Percentiles rank a stretch among this genome's conserved stretches.
phyloP scores from a whole-genome alignment of 176 grass and related monocot genomes.

The Ensete ventricosum region DNA sequence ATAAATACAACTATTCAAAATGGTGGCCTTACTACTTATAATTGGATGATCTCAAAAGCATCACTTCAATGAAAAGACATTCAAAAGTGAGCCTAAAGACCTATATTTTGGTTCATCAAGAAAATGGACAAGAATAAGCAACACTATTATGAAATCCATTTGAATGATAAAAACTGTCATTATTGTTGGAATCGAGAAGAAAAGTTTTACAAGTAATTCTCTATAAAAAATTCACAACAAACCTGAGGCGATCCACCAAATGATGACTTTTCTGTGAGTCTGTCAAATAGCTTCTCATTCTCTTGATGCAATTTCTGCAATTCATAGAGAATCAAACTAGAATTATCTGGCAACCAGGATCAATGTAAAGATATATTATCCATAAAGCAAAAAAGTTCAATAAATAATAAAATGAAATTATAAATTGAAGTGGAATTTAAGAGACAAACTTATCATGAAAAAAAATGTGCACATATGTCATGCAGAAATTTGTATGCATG shows the following conservation, averaged over 20 bases:
- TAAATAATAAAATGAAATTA: background rate
- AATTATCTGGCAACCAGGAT: background rate
- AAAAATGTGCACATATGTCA: background rate
- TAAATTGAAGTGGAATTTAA: background rate
- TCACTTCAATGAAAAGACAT: background rate
- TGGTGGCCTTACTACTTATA: too few species aligned
- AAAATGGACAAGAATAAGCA: background rate
- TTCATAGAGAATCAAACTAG: slow-evolving; percentile 22
- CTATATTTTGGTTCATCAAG: background rate
- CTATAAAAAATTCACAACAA: background rate
- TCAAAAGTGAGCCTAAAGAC: background rate
- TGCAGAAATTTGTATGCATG: too few species aligned
- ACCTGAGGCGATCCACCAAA: slow-evolving; percentile 61
- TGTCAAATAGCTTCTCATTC: slow-evolving; percentile 89
- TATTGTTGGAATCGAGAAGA: background rate
- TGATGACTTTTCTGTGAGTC: slow-evolving; percentile 78
- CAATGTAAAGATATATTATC: background rate
- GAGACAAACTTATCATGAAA: background rate
- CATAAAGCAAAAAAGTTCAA: background rate
- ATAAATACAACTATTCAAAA: too few species aligned
- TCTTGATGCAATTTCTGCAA: slow-evolving; percentile 95
- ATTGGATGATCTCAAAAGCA: background rate
- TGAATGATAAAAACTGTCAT: background rate
- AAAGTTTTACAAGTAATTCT: background rate
- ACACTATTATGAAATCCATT: background rate